Conservation (phyloP, 179 eudicot genomes). For the Beta macrorhiza region DNA sequence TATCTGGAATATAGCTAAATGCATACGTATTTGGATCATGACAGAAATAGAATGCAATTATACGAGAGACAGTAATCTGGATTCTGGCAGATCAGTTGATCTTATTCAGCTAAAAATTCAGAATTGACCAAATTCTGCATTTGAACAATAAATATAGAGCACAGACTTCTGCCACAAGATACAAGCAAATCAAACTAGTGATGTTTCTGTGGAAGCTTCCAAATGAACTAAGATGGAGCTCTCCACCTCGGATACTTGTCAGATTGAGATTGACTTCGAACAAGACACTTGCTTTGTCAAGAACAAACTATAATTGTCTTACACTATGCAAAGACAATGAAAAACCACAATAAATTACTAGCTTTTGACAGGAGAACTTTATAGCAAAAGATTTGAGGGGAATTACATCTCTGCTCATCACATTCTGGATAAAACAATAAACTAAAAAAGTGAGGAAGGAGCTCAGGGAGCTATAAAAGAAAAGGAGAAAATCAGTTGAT, state of each 20-base stretch:
- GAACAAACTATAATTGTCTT: background rate
- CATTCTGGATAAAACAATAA: too few species aligned
- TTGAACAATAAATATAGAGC: background rate
- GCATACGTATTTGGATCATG: background rate
- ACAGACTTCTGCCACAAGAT: too few species aligned
- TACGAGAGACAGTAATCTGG: background rate
- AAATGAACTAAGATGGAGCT: background rate
- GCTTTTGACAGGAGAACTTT: too few species aligned
- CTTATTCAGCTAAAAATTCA: background rate
- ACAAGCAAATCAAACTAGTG: background rate
- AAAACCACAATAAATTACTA: too few species aligned
- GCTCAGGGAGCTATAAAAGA: too few species aligned
- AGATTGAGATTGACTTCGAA: background rate
- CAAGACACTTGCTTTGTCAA: background rate
- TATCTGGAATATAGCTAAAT: background rate
- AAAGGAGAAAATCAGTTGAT: too few species aligned
- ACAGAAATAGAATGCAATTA: background rate
- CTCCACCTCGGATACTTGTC: background rate
- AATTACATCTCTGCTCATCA: too few species aligned
- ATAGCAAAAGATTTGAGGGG: too few species aligned
- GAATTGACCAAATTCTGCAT: background rate
- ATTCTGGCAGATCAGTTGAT: background rate
- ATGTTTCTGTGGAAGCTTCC: background rate
- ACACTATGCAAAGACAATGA: background rate
- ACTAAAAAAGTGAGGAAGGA: too few species aligned